Evolutionary conservation across 257 asterid genomes (phyloP).

Genomic region (Lavandula angustifolia): DNA sequence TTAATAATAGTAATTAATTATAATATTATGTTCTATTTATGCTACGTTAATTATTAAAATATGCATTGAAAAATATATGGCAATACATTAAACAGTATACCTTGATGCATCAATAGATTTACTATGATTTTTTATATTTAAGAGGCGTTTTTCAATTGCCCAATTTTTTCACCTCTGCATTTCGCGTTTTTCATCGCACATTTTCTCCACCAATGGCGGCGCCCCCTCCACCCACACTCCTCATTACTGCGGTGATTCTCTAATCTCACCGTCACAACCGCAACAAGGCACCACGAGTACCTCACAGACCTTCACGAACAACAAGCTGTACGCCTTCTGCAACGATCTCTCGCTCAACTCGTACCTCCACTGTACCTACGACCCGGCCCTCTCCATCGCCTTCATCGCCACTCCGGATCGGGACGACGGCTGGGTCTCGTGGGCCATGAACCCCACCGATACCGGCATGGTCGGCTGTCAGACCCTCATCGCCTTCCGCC

Average conservation of each 20-base stretch:
- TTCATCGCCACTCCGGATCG: conserved; percentile 61
- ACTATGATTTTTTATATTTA: too few relatives aligned
- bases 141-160: too few relatives aligned
- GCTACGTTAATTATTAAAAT: too few relatives aligned
- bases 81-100: too few relatives aligned
- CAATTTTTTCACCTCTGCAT: conserved; percentile 1
- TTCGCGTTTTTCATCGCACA: neutral
- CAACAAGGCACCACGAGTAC: conserved; percentile 49
- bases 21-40: too few relatives aligned
- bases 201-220: conserved; percentile 47
- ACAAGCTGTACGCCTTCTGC: conserved; percentile 57
- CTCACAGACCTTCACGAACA: conserved; percentile 57
- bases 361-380: conserved; percentile 69
- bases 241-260: conserved; percentile 14
- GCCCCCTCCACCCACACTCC: conserved; percentile 28
- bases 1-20: too few relatives aligned
- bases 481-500: conserved; percentile 63
- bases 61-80: too few relatives aligned
- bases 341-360: conserved; percentile 61
- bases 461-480: conserved; percentile 80
- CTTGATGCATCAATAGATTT: too few relatives aligned
- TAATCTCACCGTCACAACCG: conserved; percentile 43
- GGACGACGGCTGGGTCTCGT: conserved; percentile 81
- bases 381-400: conserved; percentile 50
- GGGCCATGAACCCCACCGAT: conserved; percentile 79